These are phyloP conservation scores for Pythium chondricola DNA, from an alignment of 352 stramenopile genomes.

Conservation along the genomic window DNA sequence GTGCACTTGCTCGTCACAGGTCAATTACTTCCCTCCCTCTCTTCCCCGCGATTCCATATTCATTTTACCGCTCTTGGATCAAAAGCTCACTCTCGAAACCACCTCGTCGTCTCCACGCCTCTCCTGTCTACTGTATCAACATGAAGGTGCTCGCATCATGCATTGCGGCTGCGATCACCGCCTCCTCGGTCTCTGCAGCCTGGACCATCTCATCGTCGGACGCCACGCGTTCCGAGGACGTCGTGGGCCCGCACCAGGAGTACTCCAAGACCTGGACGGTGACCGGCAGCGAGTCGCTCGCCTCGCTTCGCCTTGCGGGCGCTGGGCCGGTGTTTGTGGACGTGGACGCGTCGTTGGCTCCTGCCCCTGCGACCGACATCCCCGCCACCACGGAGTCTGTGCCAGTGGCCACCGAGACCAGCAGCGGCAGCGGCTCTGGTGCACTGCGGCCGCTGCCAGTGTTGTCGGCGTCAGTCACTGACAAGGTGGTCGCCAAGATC, in stretches of 20 bases:
- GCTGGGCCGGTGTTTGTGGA: conserved; percentile 15
- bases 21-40: too few species aligned
- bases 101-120: too few species aligned
- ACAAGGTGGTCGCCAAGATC: conserved; percentile 43
- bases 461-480: conserved; percentile 25
- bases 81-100: too few species aligned
- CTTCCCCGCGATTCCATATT: too few species aligned
- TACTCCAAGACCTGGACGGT: conserved; percentile 17
- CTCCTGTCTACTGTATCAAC: neutral
- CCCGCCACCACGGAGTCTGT: too few species aligned
- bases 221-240: conserved; percentile 1
- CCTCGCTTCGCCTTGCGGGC: conserved; percentile 2
- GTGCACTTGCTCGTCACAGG: too few species aligned
- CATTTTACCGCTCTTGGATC: too few species aligned
- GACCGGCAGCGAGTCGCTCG: conserved; percentile 1
- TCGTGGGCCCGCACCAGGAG: conserved; percentile 9
- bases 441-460: conserved; percentile 11
- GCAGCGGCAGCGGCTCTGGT: conserved; percentile 4
- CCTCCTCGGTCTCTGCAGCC: neutral
- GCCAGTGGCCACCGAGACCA: neutral
- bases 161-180: neutral
- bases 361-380: neutral
- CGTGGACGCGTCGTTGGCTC: conserved; percentile 7
- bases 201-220: conserved; percentile 16
- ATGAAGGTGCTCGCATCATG: neutral